These are phyloP conservation scores for Sisymbrium altissimum DNA, from an alignment of 345 rosid species.

Conservation along the genomic window DNA sequence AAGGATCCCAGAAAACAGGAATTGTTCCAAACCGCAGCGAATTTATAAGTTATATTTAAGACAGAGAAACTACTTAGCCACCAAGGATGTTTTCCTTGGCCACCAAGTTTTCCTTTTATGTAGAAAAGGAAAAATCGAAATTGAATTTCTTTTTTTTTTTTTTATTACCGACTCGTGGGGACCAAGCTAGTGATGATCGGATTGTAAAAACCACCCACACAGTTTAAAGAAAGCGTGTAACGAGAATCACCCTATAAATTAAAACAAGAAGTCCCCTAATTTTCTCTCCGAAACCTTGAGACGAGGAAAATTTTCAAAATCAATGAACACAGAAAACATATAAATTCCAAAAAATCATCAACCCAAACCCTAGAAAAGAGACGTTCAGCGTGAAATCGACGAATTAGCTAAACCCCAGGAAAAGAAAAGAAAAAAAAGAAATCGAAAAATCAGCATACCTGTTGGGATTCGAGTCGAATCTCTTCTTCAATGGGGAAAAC, in stretches of 20 bases:
- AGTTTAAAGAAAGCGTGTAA: background rate
- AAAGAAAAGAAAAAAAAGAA: background rate
- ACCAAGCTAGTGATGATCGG: slow-evolving; percentile 2
- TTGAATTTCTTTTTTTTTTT: background rate
- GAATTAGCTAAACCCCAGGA: slow-evolving; percentile 12
- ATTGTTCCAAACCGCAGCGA: background rate
- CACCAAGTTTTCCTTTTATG: slow-evolving; percentile 12
- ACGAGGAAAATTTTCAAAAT: background rate
- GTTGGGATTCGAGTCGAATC: background rate
- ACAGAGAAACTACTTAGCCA: background rate
- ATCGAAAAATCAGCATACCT: background rate
- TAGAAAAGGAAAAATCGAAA: background rate
- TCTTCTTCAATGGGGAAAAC: background rate
- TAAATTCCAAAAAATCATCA: background rate
- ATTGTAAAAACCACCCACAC: background rate
- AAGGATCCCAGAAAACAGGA: background rate
- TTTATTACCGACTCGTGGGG: background rate
- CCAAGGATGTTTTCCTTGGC: slow-evolving; percentile 15
- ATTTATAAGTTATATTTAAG: background rate
- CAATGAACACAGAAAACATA: background rate
- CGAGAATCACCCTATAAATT: background rate
- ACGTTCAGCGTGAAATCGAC: background rate
- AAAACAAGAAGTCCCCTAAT: background rate
- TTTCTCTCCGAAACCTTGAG: no score
- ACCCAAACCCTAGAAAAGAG: background rate